These are phyloP conservation scores for Arthrinium phaeospermum DNA, from an alignment of 2,329 filamentous ascomycete genomes.

Conservation along the genomic window DNA sequence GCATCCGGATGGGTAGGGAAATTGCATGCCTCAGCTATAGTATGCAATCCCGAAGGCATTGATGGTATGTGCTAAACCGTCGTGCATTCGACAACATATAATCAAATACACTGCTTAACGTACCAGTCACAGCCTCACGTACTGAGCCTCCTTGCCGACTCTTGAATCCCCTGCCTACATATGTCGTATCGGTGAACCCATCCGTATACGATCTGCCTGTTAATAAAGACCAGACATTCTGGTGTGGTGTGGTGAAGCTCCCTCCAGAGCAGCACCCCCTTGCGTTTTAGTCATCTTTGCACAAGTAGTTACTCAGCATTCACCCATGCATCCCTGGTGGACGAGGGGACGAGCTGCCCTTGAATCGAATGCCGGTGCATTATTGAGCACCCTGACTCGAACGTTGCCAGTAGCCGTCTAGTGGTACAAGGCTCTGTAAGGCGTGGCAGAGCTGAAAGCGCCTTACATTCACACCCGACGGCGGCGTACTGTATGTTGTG, in stretches of 20 bases:
- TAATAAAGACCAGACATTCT: neutral
- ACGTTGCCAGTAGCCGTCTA: neutral
- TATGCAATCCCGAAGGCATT: neutral
- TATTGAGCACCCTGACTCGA: neutral
- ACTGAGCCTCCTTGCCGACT: neutral
- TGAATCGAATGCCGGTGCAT: neutral
- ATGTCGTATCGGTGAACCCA: neutral
- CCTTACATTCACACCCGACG: neutral
- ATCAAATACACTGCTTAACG: neutral
- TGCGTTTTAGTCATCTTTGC: neutral
- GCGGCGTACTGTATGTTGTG: no score
- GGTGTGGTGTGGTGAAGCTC: neutral
- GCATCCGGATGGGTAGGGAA: neutral
- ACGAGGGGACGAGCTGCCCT: neutral
- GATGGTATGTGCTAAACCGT: neutral
- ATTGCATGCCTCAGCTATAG: neutral
- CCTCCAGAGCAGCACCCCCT: neutral
- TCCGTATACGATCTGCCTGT: neutral
- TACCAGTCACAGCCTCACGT: neutral
- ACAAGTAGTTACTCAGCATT: neutral
- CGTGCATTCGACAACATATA: neutral
- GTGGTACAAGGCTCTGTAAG: neutral
- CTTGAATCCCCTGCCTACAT: neutral
- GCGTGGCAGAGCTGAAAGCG: neutral
- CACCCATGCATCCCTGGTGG: neutral